phyloP scores from a whole-genome alignment of 345 rosid genomes.

The Hibiscus trionum region DNA sequence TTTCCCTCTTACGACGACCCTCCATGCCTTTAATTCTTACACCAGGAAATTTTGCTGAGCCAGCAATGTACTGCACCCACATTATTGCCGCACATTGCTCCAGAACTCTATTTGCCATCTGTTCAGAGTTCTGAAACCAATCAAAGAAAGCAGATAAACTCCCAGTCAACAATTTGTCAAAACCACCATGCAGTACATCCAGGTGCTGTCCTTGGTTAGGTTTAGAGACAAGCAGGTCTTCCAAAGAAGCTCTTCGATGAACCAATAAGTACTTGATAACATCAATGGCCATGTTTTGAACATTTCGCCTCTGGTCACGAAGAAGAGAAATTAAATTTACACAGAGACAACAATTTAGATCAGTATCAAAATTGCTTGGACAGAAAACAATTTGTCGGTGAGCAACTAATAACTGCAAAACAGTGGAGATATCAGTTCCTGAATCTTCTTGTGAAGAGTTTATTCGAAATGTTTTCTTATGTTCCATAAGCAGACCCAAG shows the following conservation, averaged over 20 bases:
- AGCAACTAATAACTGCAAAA: slow-evolving; percentile 87
- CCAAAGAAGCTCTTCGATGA: slow-evolving; percentile 83
- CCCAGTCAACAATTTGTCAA: slow-evolving; percentile 85
- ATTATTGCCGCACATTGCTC: slow-evolving; percentile 94
- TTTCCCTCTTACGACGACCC: slow-evolving; percentile 87
- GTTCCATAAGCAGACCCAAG: slow-evolving; percentile 68
- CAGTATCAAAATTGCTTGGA: slow-evolving; percentile 90
- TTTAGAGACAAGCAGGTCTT: slow-evolving; percentile 86
- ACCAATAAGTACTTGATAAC: slow-evolving; percentile 72
- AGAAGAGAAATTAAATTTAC: slow-evolving; percentile 82
- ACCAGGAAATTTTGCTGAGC: slow-evolving; percentile 92
- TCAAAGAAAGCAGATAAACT: slow-evolving; percentile 65
- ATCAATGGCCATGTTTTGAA: slow-evolving; percentile 82
- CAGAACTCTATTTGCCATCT: slow-evolving; percentile 67
- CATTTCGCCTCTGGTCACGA: slow-evolving; percentile 66
- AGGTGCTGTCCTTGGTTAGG: slow-evolving; percentile 71
- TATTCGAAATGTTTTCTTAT: slow-evolving; percentile 45
- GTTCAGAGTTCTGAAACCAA: slow-evolving; percentile 83
- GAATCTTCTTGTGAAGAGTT: slow-evolving; percentile 56
- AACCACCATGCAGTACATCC: slow-evolving; percentile 90
- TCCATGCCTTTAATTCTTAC: slow-evolving; percentile 92
- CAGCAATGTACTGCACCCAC: slow-evolving; percentile 95
- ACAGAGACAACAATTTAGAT: slow-evolving; percentile 88
- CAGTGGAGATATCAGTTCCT: slow-evolving; percentile 66
- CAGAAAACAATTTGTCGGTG: slow-evolving; percentile 86